Evolutionary conservation across 257 asterid species (phyloP).

Genomic region (Solanum virginianum): DNA sequence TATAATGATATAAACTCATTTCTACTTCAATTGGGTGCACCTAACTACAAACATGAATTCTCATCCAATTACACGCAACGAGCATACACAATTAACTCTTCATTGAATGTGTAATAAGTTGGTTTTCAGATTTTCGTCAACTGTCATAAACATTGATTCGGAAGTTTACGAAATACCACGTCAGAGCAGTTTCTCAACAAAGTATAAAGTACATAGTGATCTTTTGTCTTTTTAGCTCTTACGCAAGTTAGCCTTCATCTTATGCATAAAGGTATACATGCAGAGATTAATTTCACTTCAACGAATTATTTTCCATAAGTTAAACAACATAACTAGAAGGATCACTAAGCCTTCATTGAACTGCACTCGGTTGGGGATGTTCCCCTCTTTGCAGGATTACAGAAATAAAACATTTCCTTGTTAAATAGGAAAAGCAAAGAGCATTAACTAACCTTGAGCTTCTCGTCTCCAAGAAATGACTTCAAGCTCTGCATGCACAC

Average conservation of each 20-base stretch:
- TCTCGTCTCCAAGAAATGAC: slow-evolving; percentile 78
- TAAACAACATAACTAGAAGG: not conserved
- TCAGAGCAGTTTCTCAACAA: not conserved
- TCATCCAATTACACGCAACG: not conserved
- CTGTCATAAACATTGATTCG: not conserved
- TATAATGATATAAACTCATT: not conserved
- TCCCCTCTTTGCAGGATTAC: not conserved
- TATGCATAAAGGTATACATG: not conserved
- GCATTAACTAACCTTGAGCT: slow-evolving; percentile 57
- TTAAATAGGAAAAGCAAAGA: not conserved
- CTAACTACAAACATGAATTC: not conserved
- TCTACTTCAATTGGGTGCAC: not conserved
- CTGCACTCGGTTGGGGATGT: not conserved
- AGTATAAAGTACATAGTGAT: not conserved
- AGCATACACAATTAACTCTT: not conserved
- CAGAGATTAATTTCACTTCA: not conserved
- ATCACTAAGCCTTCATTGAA: not conserved
- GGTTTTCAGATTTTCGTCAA: not conserved
- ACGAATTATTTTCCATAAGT: not conserved
- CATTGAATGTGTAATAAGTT: not conserved
- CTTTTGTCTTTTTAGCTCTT: not conserved
- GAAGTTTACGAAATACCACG: not conserved
- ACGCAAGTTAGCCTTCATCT: not conserved
- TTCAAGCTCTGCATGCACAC: slow-evolving; percentile 74
- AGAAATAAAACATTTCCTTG: not conserved